Base-by-base conservation (phyloP, 1,139 yeast genomes). In the Yamadazyma triangularis region DNA sequence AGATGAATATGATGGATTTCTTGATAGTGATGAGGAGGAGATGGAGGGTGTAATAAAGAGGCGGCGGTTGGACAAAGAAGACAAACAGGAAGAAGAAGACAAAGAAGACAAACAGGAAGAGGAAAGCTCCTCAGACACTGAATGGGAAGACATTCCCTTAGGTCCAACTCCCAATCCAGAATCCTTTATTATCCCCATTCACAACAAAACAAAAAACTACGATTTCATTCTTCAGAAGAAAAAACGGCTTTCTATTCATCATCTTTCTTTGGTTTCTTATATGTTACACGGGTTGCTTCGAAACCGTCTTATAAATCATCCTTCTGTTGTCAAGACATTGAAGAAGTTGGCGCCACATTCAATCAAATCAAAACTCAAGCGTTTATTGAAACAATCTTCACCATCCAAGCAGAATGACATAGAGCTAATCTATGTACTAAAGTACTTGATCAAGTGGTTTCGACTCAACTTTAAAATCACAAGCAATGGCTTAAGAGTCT, bases 11-110 rank as follows among this genome's bases (percentile, higher is more conserved):
- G n/a, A n/a, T n/a, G n/a, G n/a, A n/a, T n/a, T n/a, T n/a, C n/a
- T n/a, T n/a, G n/a, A n/a, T n/a, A n/a, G n/a, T n/a, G n/a, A n/a
- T n/a, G n/a, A n/a, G n/a, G n/a, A n/a, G n/a, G n/a, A n/a, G n/a
- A n/a, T n/a, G 70, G 60, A 2, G 45, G 44, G 28, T 62, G 66
- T 38, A 45, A 54, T 8, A 36, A 46, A 4, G 36, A 67, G 15
- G 44, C 47, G 4, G 46, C 63, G 0, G 67, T 53, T 40, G 73
- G 73, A n/a, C 73, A 67, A 34, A 73, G 66, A 35, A 38, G 57
- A 4, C 32, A 36, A 10, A 51, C 58, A 4, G 50, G 51, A 2
- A 56, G 44, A 42, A 48, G 48, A 25, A 58, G 44, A 47, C 2
- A 72, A 67, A 41, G 64, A 63, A 64, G 40, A 10, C 49, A 49